Percentiles rank a stretch among this genome's conserved stretches.
Conservation (phyloP, 371 early-diverging fungal species). For the Haplosporangium sp. region DNA sequence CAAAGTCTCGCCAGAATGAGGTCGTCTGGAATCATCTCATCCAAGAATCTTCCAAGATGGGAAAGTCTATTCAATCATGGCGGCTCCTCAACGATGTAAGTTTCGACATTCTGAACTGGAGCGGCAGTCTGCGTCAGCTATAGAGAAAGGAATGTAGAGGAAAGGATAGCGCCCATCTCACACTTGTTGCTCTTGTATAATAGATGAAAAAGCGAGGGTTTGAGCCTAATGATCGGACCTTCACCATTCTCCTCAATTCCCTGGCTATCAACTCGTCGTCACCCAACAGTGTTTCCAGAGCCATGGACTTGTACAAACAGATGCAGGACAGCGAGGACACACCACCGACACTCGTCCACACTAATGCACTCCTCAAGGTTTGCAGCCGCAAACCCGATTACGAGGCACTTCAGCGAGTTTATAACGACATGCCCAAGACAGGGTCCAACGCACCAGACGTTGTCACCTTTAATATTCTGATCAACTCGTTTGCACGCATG, state of each 20-base stretch:
- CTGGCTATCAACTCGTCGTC: constrained; percentile 53
- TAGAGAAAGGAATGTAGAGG: neutral
- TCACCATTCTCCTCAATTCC: constrained; percentile 54
- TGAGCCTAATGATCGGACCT: constrained; percentile 55
- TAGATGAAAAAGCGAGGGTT: constrained; percentile 61
- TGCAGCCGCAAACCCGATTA: constrained; percentile 46
- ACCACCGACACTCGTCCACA: constrained; percentile 39
- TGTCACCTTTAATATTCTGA: constrained; percentile 54
- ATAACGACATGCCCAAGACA: constrained; percentile 28
- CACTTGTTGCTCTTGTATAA: neutral
- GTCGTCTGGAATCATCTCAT: constrained; percentile 64
- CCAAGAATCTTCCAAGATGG: constrained; percentile 45
- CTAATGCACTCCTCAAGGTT: constrained; percentile 58
- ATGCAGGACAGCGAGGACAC: constrained; percentile 34
- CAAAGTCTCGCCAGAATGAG: constrained; percentile 52
- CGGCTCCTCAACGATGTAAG: constrained; percentile 54
- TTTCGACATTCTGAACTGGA: neutral
- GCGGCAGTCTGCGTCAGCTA: neutral
- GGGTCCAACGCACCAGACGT: constrained; percentile 48
- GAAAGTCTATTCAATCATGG: constrained; percentile 51
- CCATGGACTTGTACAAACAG: constrained; percentile 29
- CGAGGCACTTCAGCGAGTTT: constrained; percentile 29
- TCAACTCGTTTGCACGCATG: constrained; percentile 52
- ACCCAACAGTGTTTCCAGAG: constrained; percentile 48
- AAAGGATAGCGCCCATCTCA: neutral